Percentiles rank a stretch among this genome's conserved stretches.
These are phyloP conservation scores for Spathaspora sp. DNA, from an alignment of 1,139 yeast species.

Conservation along the genomic window DNA sequence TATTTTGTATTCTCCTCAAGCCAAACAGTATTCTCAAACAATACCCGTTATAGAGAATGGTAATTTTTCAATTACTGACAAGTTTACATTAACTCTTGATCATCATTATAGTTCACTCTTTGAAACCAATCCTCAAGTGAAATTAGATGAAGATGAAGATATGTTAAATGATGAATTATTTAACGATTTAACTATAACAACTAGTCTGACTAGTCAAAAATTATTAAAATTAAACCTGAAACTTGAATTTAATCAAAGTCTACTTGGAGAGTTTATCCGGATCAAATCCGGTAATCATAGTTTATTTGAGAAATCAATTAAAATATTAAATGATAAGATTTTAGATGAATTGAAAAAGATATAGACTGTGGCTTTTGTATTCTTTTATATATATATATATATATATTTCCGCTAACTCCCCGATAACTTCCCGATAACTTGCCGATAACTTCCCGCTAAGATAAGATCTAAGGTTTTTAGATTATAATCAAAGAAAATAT, in stretches of 20 bases:
- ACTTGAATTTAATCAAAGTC: slow-evolving; percentile 5
- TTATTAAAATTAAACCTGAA: slow-evolving; percentile 4
- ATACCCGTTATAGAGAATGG: neutral
- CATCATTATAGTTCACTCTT: slow-evolving; percentile 17
- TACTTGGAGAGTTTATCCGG: slow-evolving; percentile 10
- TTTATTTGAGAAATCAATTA: slow-evolving; percentile 11
- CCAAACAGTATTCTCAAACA: slow-evolving; percentile 12
- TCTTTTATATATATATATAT: too few species aligned
- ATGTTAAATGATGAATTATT: slow-evolving; percentile 13
- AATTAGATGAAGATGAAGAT: slow-evolving; percentile 14
- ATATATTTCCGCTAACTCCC: too few species aligned
- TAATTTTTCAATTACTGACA: neutral
- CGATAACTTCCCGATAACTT: too few species aligned
- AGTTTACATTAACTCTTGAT: slow-evolving; percentile 15
- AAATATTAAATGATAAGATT: slow-evolving; percentile 13
- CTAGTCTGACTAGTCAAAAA: slow-evolving; percentile 8
- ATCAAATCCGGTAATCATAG: slow-evolving; percentile 6
- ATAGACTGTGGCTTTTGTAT: neutral
- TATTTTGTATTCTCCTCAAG: slow-evolving; percentile 17
- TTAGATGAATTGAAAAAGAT: slow-evolving; percentile 12
- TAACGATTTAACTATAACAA: slow-evolving; percentile 9
- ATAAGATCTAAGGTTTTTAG: neutral
- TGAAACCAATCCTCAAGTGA: slow-evolving; percentile 9
- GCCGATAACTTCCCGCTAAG: neutral
- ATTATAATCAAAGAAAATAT: neutral